Conservation (phyloP, 768 basidiomycete genomes). For the Mycena rosella region DNA sequence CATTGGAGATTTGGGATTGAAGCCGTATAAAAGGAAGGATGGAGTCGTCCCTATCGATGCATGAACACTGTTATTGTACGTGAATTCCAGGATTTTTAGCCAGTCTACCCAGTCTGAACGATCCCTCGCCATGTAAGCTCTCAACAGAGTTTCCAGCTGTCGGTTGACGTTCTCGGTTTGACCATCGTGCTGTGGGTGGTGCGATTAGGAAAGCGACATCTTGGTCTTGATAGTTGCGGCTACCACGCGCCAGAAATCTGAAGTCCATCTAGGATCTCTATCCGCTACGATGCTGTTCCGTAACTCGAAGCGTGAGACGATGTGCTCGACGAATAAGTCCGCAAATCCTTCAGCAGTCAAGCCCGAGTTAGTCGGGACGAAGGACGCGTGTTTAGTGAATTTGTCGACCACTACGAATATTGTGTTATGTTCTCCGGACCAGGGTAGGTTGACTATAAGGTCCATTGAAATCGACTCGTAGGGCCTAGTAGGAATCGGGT, state of each 20-base stretch:
- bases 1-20: too few relatives aligned
- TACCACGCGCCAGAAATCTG: slow-evolving; percentile 16
- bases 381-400: slow-evolving; percentile 20
- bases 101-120: too few relatives aligned
- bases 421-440: slow-evolving; percentile 26
- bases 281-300: slow-evolving; percentile 15
- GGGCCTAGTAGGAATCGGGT: slow-evolving; percentile 38
- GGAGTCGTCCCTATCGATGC: too few relatives aligned
- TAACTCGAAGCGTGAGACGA: slow-evolving; percentile 12
- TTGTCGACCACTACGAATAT: slow-evolving; percentile 8
- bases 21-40: too few relatives aligned
- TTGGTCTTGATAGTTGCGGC: not conserved
- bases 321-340: not conserved
- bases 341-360: slow-evolving; percentile 8
- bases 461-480: slow-evolving; percentile 42
- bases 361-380: slow-evolving; percentile 18
- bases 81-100: too few relatives aligned
- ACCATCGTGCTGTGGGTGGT: slow-evolving; percentile 2
- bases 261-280: slow-evolving; percentile 18
- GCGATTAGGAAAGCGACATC: not conserved
- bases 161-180: slow-evolving; percentile 10
- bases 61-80: too few relatives aligned
- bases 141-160: not conserved
- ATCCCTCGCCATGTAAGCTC: not conserved
- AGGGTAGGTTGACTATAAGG: slow-evolving; percentile 42